A percentile compares a stretch with the other conserved stretches of the same genome.
Evolutionary conservation across 345 rosid species (phyloP).

Genomic region (Draba incana): DNA sequence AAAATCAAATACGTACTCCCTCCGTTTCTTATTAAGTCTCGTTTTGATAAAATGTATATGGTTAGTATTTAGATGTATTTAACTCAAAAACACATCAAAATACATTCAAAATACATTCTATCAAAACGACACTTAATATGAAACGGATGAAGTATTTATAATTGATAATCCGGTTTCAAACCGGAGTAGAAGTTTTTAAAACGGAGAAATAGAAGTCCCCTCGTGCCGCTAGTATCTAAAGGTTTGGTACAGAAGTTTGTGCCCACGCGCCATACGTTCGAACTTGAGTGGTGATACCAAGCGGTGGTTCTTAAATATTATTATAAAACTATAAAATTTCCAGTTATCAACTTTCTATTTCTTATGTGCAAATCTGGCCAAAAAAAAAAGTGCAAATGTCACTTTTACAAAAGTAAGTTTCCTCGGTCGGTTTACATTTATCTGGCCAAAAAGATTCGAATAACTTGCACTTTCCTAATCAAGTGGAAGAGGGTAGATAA

Average conservation of each 20-base stretch:
- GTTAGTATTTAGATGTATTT: too few relatives aligned
- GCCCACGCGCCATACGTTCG: conserved; percentile 67
- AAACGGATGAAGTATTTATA: too few relatives aligned
- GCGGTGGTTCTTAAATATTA: conserved; percentile 61
- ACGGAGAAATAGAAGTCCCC: conserved; percentile 40
- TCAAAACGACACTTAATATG: too few relatives aligned
- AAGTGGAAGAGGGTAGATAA: not conserved
- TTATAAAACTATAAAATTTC: conserved; percentile 23
- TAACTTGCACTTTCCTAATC: conserved; percentile 21
- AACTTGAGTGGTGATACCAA: conserved; percentile 54
- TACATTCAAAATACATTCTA: too few relatives aligned
- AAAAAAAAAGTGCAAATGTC: not conserved
- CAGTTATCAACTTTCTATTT: conserved; percentile 35
- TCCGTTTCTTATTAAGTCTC: too few relatives aligned
- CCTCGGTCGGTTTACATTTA: conserved; percentile 26
- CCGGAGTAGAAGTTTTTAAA: not conserved
- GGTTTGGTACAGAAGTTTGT: conserved; percentile 65
- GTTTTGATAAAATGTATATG: too few relatives aligned
- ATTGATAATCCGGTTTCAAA: too few relatives aligned
- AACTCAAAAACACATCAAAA: too few relatives aligned
- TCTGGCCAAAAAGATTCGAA: conserved; percentile 27
- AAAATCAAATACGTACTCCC: not conserved
- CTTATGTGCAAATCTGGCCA: conserved; percentile 11
- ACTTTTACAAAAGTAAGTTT: conserved; percentile 35
- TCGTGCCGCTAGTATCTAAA: conserved; percentile 69